These are phyloP conservation scores for Apophysomyces ossiformis DNA, from an alignment of 371 early-diverging fungal species.

Conservation along the genomic window DNA sequence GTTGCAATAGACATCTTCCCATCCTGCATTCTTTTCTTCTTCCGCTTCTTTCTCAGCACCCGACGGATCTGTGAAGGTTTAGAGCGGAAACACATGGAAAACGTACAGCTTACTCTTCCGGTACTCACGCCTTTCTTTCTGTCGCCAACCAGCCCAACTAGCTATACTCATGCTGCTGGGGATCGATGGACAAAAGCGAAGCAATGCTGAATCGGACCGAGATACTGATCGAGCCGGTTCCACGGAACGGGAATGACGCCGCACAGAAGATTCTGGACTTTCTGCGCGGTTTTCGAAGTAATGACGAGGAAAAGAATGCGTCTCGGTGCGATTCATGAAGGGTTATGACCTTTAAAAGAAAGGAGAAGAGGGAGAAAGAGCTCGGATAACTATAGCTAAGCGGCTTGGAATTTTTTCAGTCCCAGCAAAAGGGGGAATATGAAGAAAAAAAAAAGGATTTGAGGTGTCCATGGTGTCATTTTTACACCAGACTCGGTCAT, in stretches of 20 bases:
- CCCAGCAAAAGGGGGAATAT: constrained; percentile 4
- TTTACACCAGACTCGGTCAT: too few species aligned
- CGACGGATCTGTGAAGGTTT: constrained; percentile 9
- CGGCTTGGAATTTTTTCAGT: constrained; percentile 9
- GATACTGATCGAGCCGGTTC: background rate
- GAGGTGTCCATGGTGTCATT: too few species aligned
- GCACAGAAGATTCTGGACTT: background rate
- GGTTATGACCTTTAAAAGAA: background rate
- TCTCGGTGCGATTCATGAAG: constrained; percentile 1
- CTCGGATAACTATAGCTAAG: background rate
- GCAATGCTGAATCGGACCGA: background rate
- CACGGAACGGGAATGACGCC: background rate
- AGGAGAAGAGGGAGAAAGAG: constrained; percentile 1
- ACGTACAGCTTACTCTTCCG: background rate
- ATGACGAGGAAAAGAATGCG: background rate
- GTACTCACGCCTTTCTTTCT: constrained; percentile 9
- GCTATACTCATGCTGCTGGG: background rate
- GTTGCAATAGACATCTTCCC: constrained; percentile 71
- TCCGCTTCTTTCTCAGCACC: constrained; percentile 12
- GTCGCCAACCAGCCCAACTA: background rate
- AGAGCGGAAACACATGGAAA: constrained; percentile 5
- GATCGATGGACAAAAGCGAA: constrained; percentile 2
- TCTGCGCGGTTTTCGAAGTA: background rate
- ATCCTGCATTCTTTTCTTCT: constrained; percentile 22
- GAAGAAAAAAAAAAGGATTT: background rate